Conservation (phyloP, 2,329 filamentous ascomycete species). For the Diaporthe sp. region DNA sequence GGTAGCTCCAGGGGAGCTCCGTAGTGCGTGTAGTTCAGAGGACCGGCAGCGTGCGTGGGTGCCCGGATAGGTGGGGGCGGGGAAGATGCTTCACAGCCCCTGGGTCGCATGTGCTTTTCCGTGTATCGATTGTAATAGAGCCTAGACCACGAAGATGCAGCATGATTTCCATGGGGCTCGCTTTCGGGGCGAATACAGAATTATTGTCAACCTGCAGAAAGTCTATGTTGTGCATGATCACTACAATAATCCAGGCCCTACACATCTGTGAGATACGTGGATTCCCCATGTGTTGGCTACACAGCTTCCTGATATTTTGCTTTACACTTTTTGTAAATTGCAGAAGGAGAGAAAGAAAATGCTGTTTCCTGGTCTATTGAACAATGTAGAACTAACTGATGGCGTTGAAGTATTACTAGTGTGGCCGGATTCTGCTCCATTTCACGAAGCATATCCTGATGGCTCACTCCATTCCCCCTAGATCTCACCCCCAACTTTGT, state of each 20-base stretch:
- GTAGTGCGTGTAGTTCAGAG: neutral
- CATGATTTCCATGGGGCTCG: neutral
- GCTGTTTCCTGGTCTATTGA: neutral
- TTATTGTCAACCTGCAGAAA: neutral
- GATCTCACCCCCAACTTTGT: constrained; percentile 47
- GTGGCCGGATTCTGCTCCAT: neutral
- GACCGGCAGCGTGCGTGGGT: constrained; percentile 15
- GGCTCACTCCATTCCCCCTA: constrained; percentile 22
- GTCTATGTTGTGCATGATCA: neutral
- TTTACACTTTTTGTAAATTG: neutral
- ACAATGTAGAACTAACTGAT: neutral
- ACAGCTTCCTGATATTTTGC: neutral
- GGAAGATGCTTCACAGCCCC: constrained; percentile 29
- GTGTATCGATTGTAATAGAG: neutral
- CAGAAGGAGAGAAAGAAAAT: neutral
- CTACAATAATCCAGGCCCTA: neutral
- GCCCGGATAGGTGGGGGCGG: constrained; percentile 43
- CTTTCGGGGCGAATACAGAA: neutral
- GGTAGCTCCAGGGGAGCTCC: constrained; percentile 16
- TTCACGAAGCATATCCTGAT: neutral
- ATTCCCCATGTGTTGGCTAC: neutral
- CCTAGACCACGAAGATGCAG: neutral
- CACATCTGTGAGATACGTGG: neutral
- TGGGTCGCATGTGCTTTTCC: neutral
- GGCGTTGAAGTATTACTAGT: neutral